Evolutionary conservation across 2,329 filamentous ascomycete species (phyloP).

Genomic region (Waltergamsia citrina): DNA sequence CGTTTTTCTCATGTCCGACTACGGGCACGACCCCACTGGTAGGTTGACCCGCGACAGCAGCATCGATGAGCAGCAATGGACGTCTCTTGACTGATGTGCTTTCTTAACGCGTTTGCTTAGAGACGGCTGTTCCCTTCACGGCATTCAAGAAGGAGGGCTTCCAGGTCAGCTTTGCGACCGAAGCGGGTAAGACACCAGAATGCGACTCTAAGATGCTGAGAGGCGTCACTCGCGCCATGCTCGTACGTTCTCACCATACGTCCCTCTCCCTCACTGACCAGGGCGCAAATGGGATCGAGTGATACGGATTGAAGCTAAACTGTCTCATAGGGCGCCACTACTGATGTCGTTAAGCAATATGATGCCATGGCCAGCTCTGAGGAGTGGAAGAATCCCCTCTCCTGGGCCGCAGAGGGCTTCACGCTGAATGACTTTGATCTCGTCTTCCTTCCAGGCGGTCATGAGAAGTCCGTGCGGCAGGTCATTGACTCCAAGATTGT

Average conservation of each 20-base stretch:
- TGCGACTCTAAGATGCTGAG: conserved; percentile 41
- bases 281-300: not conserved
- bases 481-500: conserved; percentile 37
- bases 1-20: conserved; percentile 42
- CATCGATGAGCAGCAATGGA: not conserved
- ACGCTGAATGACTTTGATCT: conserved; percentile 34
- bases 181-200: conserved; percentile 31
- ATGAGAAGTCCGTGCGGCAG: conserved; percentile 41
- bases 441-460: conserved; percentile 40
- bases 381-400: conserved; percentile 29
- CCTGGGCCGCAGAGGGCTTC: conserved; percentile 35
- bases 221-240: conserved; percentile 37
- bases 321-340: conserved; percentile 30
- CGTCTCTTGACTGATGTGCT: conserved; percentile 1
- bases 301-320: no score
- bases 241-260: conserved; percentile 23
- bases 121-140: conserved; percentile 38
- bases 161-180: conserved; percentile 37
- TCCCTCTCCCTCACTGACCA: not conserved
- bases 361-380: conserved; percentile 29
- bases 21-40: conserved; percentile 47
- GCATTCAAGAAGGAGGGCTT: conserved; percentile 38
- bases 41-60: conserved; percentile 3
- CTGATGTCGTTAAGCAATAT: conserved; percentile 29
- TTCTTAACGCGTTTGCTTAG: conserved; percentile 15